Evolutionary conservation across 441 rosid species (phyloP), one percentile per base, ranked within the genome.

Genomic region (Syzygium malaccense): DNA sequence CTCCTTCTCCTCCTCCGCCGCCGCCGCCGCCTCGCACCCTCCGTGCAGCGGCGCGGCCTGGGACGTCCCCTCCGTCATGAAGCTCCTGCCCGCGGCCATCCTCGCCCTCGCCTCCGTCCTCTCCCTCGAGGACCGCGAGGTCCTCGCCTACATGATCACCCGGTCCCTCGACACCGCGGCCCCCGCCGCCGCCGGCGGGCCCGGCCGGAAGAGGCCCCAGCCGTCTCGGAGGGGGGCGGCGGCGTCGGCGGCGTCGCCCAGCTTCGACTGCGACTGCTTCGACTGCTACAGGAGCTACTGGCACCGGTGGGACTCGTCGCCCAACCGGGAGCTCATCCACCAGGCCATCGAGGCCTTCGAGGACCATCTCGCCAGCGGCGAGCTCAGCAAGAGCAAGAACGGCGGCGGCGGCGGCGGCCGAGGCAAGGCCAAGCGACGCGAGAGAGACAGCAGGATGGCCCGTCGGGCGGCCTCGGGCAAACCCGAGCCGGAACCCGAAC

Each of bases 251-350:
- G 25, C 89, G 33, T 32, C 78, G 3, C 17, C 33, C 90, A 87
- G 33, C 25, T 96, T 95, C 75, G 92, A 94, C 7, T 97, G 99
- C 54, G 96, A 94, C 86, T 97, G 99, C 87, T 97, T 97, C 88
- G 96, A 94, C 87, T 97, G 99, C 33, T 97, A 97, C 91, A 93
- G 94, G 3, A 94, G 91, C 92, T 97, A 94, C 92, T 97, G 99
- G 99, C 90, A 91, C 86, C 88, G 96, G 8, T 97, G 99, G 99
- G 97, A 96, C 90, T 96, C 95, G 4, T 97, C 99, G 3, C 91
- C 95, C n/a, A 95, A 94, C 86, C 95, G 96, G 6, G 97, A 96
- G 91, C 95, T 93, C 32, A 95, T 97, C 87, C 95, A 96, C 89
- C 93, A 94, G 71, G 96, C 89, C 66, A 96, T 97, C 68, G 98